phyloP scores from a whole-genome alignment of 2,329 filamentous ascomycete genomes.

The Byssoonygena ceratinophila region DNA sequence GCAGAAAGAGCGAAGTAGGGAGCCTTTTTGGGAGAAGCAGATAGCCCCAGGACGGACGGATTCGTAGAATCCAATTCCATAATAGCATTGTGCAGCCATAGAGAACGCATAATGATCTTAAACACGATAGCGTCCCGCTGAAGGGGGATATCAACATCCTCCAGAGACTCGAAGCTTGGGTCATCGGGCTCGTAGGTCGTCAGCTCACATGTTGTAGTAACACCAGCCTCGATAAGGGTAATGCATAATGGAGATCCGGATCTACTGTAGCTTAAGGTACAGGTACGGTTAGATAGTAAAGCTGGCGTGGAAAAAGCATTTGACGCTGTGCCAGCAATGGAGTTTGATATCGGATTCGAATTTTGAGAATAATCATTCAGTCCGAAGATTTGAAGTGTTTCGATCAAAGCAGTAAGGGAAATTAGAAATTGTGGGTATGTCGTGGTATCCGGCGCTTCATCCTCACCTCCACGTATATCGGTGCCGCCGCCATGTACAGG shows the following conservation, averaged over 20 bases:
- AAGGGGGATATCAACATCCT: conserved; percentile 59
- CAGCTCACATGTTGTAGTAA: conserved; percentile 81
- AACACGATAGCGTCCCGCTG: conserved; percentile 67
- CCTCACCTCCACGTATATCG: conserved; percentile 27
- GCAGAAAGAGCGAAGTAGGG: conserved; percentile 68
- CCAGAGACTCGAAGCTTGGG: conserved; percentile 43
- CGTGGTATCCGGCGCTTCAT: conserved; percentile 30
- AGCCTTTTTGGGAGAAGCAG: conserved; percentile 47
- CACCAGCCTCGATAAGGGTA: conserved; percentile 71
- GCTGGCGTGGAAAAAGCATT: conserved; percentile 76
- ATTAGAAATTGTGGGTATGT: conserved; percentile 67
- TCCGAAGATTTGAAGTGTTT: conserved; percentile 91
- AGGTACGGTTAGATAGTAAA: conserved; percentile 74
- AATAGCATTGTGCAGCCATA: conserved; percentile 43
- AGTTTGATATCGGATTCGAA: conserved; percentile 25
- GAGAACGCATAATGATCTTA: conserved; percentile 83
- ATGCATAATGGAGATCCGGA: conserved; percentile 72
- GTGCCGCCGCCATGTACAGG: conserved; percentile 26
- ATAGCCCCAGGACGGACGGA: conserved; percentile 62
- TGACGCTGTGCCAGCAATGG: conserved; percentile 34
- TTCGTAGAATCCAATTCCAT: conserved; percentile 50
- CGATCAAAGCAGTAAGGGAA: conserved; percentile 73
- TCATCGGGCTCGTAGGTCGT: conserved; percentile 75
- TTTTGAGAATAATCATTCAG: conserved; percentile 50
- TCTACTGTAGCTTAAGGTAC: conserved; percentile 65